A percentile compares a stretch with the other conserved stretches of the same genome.
phyloP scores from a whole-genome alignment of 2,329 filamentous ascomycete genomes.

The Colletotrichum abscissum region DNA sequence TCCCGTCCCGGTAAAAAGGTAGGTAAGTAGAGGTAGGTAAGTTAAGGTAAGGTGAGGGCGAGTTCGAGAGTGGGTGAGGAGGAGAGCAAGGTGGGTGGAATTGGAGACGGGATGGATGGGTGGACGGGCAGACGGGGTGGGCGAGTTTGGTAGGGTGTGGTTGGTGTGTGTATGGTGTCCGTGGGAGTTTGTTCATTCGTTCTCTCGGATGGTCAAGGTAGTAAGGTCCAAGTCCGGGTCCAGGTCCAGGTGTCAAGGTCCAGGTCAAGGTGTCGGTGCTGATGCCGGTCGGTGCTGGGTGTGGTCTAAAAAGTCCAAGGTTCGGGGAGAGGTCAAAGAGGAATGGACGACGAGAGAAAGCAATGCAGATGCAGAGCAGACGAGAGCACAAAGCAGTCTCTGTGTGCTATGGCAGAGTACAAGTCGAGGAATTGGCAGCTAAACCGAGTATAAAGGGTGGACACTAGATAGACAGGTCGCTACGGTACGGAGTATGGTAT shows the following conservation, averaged over 20 bases:
- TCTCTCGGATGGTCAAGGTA: constrained; percentile 3
- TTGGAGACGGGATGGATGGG: constrained; percentile 17
- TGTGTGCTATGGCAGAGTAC: not conserved
- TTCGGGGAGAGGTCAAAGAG: not conserved
- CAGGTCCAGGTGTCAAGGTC: constrained; percentile 3
- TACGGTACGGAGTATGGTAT: too few relatives aligned
- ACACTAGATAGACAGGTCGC: not conserved
- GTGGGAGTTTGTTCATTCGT: constrained; percentile 15
- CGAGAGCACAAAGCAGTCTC: not conserved
- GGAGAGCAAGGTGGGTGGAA: constrained; percentile 10
- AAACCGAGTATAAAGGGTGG: not conserved
- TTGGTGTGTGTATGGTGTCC: not conserved
- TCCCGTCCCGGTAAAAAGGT: too few relatives aligned
- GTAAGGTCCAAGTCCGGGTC: constrained; percentile 15
- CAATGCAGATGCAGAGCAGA: constrained; percentile 2
- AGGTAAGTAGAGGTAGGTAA: not conserved
- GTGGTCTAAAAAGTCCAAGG: not conserved
- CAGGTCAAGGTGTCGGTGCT: not conserved
- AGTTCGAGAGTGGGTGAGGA: not conserved
- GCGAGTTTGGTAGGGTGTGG: not conserved
- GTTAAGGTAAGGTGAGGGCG: constrained; percentile 21
- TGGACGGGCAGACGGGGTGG: constrained; percentile 3
- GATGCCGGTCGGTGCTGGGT: constrained; percentile 4
- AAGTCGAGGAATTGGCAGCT: not conserved
- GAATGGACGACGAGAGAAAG: not conserved